Base-by-base conservation (phyloP, 352 stramenopile species). In the Peronospora tabacina region DNA sequence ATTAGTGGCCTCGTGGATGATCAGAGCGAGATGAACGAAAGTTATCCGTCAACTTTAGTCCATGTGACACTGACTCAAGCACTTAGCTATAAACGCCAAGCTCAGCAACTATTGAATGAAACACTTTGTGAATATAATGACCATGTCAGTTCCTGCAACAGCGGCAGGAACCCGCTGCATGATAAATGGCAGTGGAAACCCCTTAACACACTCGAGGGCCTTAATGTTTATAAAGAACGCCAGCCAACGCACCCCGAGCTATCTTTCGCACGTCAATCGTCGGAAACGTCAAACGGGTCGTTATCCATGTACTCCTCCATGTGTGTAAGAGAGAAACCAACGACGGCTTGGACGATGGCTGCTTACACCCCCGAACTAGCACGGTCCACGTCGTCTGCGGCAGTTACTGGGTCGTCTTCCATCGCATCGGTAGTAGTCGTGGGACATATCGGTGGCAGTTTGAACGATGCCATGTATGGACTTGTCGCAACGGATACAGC, bases 381-480 rank as follows among this genome's bases (percentile, higher is more conserved):
- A 5, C 22, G 33, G 15, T 16, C 41, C 0, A 17, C 22, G 36
- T 65, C 50, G 11, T 49, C 46, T 33, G 28, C 17, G 22, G 50
- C 34, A 11, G 35, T 49, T 5, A 37, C 44, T 0, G 45, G 46
- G 0, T 51, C 46, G 20, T 61, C 45, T 12, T 46, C 56, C 13
- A 34, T 55, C 15, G 42, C 44, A 13, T 61, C 63, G 2, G 41
- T 62, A 2, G 44, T 55, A 3, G 38, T 73, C 29, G 60, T 54
- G 8, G 69, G 69, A 1, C 53, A 66, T 6, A 16, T 75, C 10
- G 16, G 55, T 0, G 69, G 69, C 5, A 46, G 30, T 20, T 42
- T 79, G 6, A 56, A 52, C 33, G 66, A 76, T 46, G 50, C 61
- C 33, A 61, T 76, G 42, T 72, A 68, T 38, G 69, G 69, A 10